A percentile compares a stretch with the other conserved stretches of the same genome.
Conservation (phyloP, 108 stramenopile species). For the Parmales sp. region DNA sequence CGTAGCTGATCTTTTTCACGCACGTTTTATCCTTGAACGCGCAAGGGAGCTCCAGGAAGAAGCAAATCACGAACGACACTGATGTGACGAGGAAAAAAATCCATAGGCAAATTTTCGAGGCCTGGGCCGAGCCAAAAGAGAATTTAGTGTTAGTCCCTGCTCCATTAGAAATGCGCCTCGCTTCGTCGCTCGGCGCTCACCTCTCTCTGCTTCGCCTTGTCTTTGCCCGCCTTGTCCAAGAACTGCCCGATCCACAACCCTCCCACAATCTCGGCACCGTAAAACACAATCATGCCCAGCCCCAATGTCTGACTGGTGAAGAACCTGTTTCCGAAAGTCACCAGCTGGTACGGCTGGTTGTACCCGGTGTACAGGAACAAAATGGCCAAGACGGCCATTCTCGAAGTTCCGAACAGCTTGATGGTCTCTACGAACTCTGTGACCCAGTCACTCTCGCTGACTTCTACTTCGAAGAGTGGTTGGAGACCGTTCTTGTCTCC, state of each 20-base stretch:
- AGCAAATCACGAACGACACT: not conserved
- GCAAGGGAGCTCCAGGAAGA: constrained; percentile 3
- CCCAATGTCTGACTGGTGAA: constrained; percentile 36
- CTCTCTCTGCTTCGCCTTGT: not conserved
- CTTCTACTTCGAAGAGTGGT: not conserved
- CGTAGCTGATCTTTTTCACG: constrained; percentile 20
- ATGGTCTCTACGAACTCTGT: constrained; percentile 27
- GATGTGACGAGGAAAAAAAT: not conserved
- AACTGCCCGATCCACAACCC: constrained; percentile 29
- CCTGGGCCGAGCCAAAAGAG: too few relatives aligned
- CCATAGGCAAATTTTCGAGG: not conserved
- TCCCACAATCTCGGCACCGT: constrained; percentile 36
- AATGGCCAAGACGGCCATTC: constrained; percentile 21
- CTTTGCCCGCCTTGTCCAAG: constrained; percentile 16
- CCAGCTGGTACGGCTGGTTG: constrained; percentile 52
- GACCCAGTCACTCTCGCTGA: constrained; percentile 26
- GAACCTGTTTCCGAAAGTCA: constrained; percentile 40
- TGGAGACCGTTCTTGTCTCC: not conserved
- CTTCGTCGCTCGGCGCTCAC: not conserved
- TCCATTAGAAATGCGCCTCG: not conserved
- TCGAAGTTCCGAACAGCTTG: constrained; percentile 20
- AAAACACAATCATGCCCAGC: constrained; percentile 37
- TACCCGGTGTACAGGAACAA: constrained; percentile 50
- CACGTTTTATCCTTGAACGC: not conserved
- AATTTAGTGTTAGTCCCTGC: too few relatives aligned